Conservation (phyloP, 305 asterid genomes). For the Fraxinus sp. region DNA sequence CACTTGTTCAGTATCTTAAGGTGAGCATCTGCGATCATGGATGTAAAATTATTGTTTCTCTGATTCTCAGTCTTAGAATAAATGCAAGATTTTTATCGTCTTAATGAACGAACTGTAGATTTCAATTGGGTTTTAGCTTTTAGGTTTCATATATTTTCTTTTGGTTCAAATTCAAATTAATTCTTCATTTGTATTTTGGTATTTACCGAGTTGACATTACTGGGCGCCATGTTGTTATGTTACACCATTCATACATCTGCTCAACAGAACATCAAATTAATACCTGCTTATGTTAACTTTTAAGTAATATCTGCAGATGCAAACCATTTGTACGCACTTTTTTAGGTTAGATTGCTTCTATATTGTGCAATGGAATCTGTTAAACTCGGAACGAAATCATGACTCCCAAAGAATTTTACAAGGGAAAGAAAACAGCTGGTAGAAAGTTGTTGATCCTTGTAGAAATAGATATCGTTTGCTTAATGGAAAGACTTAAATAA, state of each 20-base stretch:
- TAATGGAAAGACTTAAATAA: not conserved
- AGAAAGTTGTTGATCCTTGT: not conserved
- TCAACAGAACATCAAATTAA: not conserved
- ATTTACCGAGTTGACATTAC: not conserved
- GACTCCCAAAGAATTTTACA: not conserved
- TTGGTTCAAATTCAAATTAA: not conserved
- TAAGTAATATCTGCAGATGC: not conserved
- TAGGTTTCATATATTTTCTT: not conserved
- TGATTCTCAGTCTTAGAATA: not conserved
- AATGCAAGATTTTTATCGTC: not conserved
- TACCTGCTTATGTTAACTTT: not conserved
- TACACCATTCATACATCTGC: not conserved
- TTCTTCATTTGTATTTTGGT: not conserved
- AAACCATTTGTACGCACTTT: not conserved
- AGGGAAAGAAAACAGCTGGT: not conserved
- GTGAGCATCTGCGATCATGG: constrained; percentile 35
- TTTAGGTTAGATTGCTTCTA: not conserved
- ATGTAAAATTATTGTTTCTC: not conserved
- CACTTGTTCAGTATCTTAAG: constrained; percentile 68
- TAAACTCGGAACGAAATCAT: not conserved
- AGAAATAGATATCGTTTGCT: not conserved
- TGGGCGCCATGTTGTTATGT: not conserved
- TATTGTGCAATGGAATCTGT: not conserved
- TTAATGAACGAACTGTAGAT: not conserved
- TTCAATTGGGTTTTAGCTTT: not conserved